phyloP scores from a whole-genome alignment of 805 yeast genomes.

The Teunomyces cretensis region DNA sequence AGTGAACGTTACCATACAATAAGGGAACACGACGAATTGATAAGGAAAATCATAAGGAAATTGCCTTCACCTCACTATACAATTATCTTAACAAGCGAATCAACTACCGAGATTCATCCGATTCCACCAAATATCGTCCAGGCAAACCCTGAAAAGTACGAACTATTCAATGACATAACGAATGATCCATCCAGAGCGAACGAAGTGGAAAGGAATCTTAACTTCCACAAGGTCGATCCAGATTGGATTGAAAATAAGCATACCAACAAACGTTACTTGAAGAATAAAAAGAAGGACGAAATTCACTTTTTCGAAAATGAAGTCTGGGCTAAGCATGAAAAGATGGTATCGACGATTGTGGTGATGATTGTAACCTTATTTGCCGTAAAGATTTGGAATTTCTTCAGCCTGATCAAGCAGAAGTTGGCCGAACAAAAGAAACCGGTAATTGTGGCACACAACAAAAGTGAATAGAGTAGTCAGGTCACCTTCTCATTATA shows the following conservation, averaged over 20 bases:
- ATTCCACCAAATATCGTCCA: slow-evolving; percentile 28
- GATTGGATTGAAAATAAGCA: slow-evolving; percentile 24
- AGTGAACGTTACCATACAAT: slow-evolving; percentile 28
- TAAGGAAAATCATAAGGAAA: slow-evolving; percentile 59
- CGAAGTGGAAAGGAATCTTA: slow-evolving; percentile 58
- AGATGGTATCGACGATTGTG: slow-evolving; percentile 40
- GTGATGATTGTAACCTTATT: slow-evolving; percentile 20
- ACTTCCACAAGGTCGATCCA: slow-evolving; percentile 29
- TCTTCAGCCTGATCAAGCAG: slow-evolving; percentile 3
- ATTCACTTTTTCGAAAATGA: slow-evolving; percentile 45
- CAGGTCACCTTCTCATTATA: neutral
- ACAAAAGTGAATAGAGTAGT: neutral
- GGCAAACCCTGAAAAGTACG: slow-evolving; percentile 30
- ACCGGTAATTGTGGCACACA: neutral
- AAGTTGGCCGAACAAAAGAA: neutral
- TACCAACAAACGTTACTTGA: slow-evolving; percentile 30
- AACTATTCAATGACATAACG: slow-evolving; percentile 58
- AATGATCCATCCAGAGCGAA: slow-evolving; percentile 47
- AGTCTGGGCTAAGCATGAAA: slow-evolving; percentile 51
- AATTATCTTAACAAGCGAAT: slow-evolving; percentile 50
- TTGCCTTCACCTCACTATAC: slow-evolving; percentile 74
- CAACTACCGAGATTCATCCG: slow-evolving; percentile 27
- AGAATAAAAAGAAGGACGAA: slow-evolving; percentile 29
- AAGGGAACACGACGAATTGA: slow-evolving; percentile 42
- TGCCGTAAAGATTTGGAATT: slow-evolving; percentile 13